These are phyloP conservation scores for Xylaria curta DNA, from an alignment of 495 filamentous ascomycete species.

Conservation along the genomic window DNA sequence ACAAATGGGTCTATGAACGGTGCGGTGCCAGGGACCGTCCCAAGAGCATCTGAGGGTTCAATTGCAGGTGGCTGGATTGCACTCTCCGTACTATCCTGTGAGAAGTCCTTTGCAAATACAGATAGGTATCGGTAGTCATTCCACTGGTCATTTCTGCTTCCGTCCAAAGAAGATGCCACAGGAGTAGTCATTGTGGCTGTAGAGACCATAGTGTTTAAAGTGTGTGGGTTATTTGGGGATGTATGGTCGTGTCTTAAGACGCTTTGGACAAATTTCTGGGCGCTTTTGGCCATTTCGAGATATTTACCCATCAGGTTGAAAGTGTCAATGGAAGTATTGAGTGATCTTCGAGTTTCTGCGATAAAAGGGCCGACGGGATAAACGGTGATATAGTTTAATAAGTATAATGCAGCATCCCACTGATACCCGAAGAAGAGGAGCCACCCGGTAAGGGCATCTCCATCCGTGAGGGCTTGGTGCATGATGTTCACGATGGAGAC, in stretches of 20 bases:
- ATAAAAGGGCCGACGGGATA: background rate
- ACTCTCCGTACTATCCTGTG: background rate
- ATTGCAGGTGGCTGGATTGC: background rate
- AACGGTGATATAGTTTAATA: background rate
- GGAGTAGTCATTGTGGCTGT: background rate
- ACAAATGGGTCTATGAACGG: background rate
- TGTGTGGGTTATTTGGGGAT: background rate
- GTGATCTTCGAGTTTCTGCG: conserved; percentile 10
- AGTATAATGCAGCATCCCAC: conserved; percentile 10
- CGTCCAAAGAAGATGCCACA: background rate
- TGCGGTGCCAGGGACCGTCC: background rate
- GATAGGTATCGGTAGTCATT: background rate
- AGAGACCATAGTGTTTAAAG: background rate
- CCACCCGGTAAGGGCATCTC: background rate
- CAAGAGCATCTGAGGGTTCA: background rate
- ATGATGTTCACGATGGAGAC: conserved; percentile 2
- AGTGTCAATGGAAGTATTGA: background rate
- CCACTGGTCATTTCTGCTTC: background rate
- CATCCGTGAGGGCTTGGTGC: background rate
- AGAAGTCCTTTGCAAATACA: background rate
- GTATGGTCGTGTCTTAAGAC: background rate
- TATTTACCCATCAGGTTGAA: background rate
- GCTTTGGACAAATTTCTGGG: background rate
- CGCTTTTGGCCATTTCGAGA: background rate
- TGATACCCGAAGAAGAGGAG: conserved; percentile 1